phyloP scores from a whole-genome alignment of 2,329 filamentous ascomycete species.

The Ophiostoma tasmaniense region DNA sequence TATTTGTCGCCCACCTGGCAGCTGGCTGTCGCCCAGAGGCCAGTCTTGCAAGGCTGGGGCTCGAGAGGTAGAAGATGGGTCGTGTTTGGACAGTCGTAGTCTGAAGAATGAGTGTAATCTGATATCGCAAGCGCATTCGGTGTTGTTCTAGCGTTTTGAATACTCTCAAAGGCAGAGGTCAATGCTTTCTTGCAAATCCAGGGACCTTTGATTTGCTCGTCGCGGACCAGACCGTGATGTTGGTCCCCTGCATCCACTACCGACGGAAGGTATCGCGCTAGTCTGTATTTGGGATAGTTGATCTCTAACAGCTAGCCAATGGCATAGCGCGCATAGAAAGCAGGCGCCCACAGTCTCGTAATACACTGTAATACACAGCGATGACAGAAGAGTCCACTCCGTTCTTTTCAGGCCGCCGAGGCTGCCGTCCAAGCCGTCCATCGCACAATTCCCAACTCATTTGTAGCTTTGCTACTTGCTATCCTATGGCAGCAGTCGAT shows the following conservation, averaged over 20 bases:
- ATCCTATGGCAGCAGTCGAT: not conserved
- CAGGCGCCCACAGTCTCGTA: not conserved
- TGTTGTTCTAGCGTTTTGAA: not conserved
- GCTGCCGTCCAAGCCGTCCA: not conserved
- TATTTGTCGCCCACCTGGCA: not conserved
- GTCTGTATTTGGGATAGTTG: not conserved
- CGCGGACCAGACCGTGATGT: constrained; percentile 11
- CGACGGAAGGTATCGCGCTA: constrained; percentile 1
- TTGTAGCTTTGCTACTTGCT: not conserved
- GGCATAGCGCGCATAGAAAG: not conserved
- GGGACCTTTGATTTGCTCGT: constrained; percentile 10
- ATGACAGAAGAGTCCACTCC: no score
- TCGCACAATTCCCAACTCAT: not conserved
- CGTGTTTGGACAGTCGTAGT: not conserved
- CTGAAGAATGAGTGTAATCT: not conserved
- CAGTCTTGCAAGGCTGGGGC: not conserved
- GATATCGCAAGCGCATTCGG: not conserved
- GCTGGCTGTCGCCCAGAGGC: not conserved
- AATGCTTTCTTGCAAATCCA: not conserved
- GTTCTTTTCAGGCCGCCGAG: not conserved
- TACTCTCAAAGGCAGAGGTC: not conserved
- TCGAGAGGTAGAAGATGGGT: not conserved
- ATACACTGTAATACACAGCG: no score
- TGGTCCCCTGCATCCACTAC: constrained; percentile 10
- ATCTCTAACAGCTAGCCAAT: not conserved